Evolutionary conservation across 192 early-diverging fungal species (phyloP).

Genomic region (Podila minutissima): DNA sequence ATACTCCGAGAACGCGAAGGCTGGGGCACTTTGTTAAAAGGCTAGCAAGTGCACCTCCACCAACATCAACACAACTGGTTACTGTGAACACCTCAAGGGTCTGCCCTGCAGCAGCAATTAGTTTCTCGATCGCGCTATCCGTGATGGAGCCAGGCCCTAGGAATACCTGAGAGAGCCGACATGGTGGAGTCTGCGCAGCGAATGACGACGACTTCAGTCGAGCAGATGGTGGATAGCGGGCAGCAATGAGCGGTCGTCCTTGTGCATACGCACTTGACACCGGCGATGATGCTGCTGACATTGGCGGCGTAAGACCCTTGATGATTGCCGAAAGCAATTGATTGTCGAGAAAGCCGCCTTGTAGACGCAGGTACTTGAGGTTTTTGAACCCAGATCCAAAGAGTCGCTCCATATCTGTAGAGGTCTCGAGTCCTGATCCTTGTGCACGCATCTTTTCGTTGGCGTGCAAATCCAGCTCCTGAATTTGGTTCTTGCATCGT

Average conservation of each 20-base stretch:
- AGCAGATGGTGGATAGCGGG: no score
- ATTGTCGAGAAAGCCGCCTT: constrained; percentile 43
- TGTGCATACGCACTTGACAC: background rate
- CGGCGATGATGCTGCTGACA: background rate
- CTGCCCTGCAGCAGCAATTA: constrained; percentile 26
- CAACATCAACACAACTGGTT: constrained; percentile 46
- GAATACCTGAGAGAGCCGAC: constrained; percentile 37
- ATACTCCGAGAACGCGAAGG: constrained; percentile 32
- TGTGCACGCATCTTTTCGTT: constrained; percentile 42
- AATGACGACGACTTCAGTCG: no score
- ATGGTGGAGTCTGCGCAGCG: background rate
- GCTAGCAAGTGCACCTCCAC: constrained; percentile 34
- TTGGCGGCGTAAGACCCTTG: constrained; percentile 8
- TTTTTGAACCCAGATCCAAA: constrained; percentile 29
- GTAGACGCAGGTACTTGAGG: constrained; percentile 22
- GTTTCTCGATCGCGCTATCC: constrained; percentile 38
- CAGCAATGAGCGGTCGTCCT: background rate
- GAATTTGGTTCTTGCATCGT: constrained; percentile 16
- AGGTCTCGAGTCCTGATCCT: constrained; percentile 7
- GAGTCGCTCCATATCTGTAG: constrained; percentile 25
- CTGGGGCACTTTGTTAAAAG: constrained; percentile 38
- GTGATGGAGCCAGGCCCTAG: constrained; percentile 44
- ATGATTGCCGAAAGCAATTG: constrained; percentile 29
- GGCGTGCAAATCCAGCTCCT: constrained; percentile 25
- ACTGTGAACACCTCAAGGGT: constrained; percentile 31